Conservation (phyloP, 495 filamentous ascomycete genomes). For the Talaromyces trachyspermus region DNA sequence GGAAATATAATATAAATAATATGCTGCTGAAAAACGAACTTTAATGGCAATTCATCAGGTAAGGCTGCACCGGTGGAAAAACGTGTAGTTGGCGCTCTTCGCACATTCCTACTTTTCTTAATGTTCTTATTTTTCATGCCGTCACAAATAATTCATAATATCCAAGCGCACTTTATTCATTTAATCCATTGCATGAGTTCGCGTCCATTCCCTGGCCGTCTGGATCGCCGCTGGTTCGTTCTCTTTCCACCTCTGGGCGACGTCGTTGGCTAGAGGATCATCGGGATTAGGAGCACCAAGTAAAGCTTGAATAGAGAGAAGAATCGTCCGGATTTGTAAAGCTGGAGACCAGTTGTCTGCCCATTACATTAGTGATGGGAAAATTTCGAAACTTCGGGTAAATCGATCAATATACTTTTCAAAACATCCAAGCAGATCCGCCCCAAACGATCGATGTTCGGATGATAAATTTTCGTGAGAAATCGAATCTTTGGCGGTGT, state of each 20-base stretch:
- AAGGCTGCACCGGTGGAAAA: no score
- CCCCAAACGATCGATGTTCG: conserved; percentile 95
- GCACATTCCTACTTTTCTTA: no score
- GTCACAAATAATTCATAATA: no score
- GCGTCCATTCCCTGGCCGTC: conserved; percentile 84
- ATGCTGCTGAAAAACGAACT: no score
- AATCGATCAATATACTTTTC: no score
- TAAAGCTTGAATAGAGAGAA: conserved; percentile 94
- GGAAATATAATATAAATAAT: conserved; percentile 1
- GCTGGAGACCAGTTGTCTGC: conserved; percentile 98
- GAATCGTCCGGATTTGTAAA: conserved; percentile 93
- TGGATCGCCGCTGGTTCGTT: conserved; percentile 85
- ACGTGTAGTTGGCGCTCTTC: no score
- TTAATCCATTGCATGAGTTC: conserved; percentile 61
- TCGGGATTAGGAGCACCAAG: conserved; percentile 96
- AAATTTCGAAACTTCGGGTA: no score
- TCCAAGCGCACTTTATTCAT: no score
- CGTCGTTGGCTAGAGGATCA: conserved; percentile 92
- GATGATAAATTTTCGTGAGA: conserved; percentile 97
- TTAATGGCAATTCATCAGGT: neutral
- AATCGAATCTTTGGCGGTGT: conserved; percentile 97
- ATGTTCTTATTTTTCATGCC: no score
- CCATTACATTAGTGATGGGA: conserved; percentile 13
- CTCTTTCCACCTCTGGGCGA: conserved; percentile 97
- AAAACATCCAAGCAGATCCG: conserved; percentile 96